Conservation (phyloP, 345 rosid genomes). For the Cardiospermum halicacabum region DNA sequence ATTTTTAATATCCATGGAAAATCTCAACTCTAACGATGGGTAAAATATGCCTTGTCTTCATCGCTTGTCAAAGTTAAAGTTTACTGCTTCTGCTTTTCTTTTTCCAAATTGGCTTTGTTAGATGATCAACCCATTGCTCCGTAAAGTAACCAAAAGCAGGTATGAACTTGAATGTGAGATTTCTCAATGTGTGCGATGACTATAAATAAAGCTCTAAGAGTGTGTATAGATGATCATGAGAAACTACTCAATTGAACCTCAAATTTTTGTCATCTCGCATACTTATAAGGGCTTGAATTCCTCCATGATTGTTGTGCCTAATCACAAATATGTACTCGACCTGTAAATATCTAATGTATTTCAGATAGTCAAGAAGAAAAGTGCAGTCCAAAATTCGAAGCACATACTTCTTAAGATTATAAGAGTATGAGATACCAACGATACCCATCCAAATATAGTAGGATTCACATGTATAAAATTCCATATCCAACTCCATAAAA, state of each 20-base stretch:
- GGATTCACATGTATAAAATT: no score
- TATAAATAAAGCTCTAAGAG: neutral
- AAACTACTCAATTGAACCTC: no score
- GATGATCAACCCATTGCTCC: slow-evolving; percentile 73
- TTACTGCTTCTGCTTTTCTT: slow-evolving; percentile 54
- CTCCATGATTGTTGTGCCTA: slow-evolving; percentile 89
- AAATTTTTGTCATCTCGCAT: slow-evolving; percentile 59
- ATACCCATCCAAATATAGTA: no score
- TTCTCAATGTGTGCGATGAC: neutral
- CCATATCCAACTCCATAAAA: no score
- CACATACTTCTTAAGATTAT: no score
- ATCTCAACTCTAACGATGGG: no score
- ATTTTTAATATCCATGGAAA: no score
- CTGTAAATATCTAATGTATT: slow-evolving; percentile 33
- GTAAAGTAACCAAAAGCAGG: slow-evolving; percentile 52
- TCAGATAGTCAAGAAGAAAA: neutral
- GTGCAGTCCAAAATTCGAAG: no score
- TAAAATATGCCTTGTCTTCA: no score
- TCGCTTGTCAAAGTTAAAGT: slow-evolving; percentile 71
- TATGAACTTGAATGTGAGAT: slow-evolving; percentile 5
- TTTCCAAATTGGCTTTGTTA: slow-evolving; percentile 62
- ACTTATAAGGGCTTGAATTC: slow-evolving; percentile 80
- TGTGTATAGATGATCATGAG: no score
- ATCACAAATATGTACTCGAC: slow-evolving; percentile 77
- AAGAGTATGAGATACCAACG: no score